Conservation (phyloP, 2,329 filamentous ascomycete genomes). For the Ceratocystis diversiconidia region DNA sequence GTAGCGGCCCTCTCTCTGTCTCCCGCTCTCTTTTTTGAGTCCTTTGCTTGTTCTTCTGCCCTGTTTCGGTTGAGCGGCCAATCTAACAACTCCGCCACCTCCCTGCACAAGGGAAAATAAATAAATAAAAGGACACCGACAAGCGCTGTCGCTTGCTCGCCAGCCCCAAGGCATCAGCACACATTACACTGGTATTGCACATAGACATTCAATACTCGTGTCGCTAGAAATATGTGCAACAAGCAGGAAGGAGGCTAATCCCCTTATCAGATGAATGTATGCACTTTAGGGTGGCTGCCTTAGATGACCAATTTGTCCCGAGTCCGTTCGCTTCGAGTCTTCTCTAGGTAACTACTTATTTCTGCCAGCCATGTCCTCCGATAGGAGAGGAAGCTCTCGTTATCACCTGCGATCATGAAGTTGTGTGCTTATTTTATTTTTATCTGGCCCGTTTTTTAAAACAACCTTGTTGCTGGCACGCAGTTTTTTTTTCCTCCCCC, state of each 20-base stretch:
- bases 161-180: too few relatives aligned
- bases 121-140: too few relatives aligned
- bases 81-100: conserved; percentile 7
- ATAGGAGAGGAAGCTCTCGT: too few relatives aligned
- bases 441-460: neutral
- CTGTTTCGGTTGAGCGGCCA: neutral
- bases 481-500: neutral
- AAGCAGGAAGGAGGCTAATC: too few relatives aligned
- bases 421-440: neutral
- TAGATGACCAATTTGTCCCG: neutral
- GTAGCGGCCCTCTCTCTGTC: neutral
- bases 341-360: neutral
- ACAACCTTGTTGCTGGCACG: neutral
- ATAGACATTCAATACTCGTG: too few relatives aligned
- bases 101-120: neutral
- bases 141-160: too few relatives aligned
- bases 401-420: neutral
- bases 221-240: too few relatives aligned
- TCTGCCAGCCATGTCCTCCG: neutral
- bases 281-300: neutral
- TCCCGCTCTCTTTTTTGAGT: neutral
- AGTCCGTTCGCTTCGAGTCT: neutral
- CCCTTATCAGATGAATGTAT: neutral
- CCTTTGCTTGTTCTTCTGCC: neutral
- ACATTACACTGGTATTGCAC: too few relatives aligned